These are phyloP conservation scores for Ascochyta koolunga DNA, from an alignment of 2,329 filamentous ascomycete species.

Conservation along the genomic window DNA sequence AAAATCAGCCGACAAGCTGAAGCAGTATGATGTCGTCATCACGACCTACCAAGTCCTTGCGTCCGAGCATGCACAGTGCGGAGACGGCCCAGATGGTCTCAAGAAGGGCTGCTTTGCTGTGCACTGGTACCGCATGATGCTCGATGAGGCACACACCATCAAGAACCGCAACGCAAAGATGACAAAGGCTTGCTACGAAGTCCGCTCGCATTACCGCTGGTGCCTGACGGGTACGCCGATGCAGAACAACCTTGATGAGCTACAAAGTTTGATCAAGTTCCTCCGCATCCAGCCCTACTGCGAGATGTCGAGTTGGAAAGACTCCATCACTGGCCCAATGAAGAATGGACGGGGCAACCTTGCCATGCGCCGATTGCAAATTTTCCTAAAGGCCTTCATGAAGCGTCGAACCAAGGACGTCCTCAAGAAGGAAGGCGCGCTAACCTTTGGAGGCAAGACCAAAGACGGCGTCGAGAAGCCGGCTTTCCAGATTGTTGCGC, in stretches of 20 bases:
- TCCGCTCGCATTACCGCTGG: constrained; percentile 90
- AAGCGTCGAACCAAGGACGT: constrained; percentile 98
- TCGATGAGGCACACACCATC: constrained; percentile 97
- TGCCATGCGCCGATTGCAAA: constrained; percentile 84
- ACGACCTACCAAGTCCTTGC: constrained; percentile 96
- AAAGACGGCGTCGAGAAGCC: constrained; percentile 63
- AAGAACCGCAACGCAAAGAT: constrained; percentile 97
- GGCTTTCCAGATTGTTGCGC: constrained; percentile 88
- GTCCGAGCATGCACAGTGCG: constrained; percentile 80
- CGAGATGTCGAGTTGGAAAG: constrained; percentile 84
- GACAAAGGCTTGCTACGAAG: constrained; percentile 86
- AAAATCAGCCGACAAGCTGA: constrained; percentile 77
- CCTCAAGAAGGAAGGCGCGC: constrained; percentile 82
- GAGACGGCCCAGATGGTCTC: constrained; percentile 63
- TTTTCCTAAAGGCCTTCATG: constrained; percentile 92
- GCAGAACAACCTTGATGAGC: constrained; percentile 97
- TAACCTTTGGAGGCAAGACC: constrained; percentile 75
- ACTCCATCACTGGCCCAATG: constrained; percentile 87
- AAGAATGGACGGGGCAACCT: constrained; percentile 88
- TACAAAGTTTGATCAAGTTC: constrained; percentile 93
- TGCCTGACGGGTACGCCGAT: constrained; percentile 95
- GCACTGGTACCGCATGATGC: constrained; percentile 92
- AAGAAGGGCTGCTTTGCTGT: constrained; percentile 88
- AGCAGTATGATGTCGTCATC: constrained; percentile 90
- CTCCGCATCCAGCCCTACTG: constrained; percentile 91